phyloP scores from a whole-genome alignment of 1,139 yeast species.

The Sugiyamaella paludigena region DNA sequence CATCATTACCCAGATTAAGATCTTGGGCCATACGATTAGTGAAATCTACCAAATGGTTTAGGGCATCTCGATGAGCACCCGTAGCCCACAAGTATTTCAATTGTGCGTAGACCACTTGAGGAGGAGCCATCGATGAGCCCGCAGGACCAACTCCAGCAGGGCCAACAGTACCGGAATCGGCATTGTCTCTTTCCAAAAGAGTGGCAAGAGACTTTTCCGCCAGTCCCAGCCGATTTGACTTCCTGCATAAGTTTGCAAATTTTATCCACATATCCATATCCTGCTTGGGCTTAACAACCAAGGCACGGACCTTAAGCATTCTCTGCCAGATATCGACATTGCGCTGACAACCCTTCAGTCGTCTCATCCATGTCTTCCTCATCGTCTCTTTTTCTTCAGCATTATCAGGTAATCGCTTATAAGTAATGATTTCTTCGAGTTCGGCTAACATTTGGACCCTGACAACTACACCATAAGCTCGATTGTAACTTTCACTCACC shows the following conservation, averaged over 20 bases:
- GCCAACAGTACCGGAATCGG: conserved; percentile 55
- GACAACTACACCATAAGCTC: conserved; percentile 96
- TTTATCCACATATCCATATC: conserved; percentile 99
- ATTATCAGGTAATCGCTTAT: conserved; percentile 78
- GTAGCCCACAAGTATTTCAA: conserved; percentile 96
- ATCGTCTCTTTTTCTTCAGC: conserved; percentile 67
- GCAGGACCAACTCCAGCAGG: conserved; percentile 49
- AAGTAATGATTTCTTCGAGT: conserved; percentile 87
- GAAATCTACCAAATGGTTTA: conserved; percentile 81
- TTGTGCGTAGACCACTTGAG: conserved; percentile 96
- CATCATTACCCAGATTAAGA: conserved; percentile 57
- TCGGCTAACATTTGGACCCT: conserved; percentile 97
- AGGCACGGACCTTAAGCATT: conserved; percentile 86
- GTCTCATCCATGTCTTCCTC: conserved; percentile 91
- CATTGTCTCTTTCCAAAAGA: conserved; percentile 53
- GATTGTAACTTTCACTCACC: conserved; percentile 91
- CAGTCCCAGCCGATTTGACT: conserved; percentile 84
- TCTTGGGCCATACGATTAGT: conserved; percentile 89
- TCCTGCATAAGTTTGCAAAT: conserved; percentile 93
- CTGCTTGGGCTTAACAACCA: conserved; percentile 91
- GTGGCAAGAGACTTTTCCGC: conserved; percentile 90
- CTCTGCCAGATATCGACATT: conserved; percentile 99
- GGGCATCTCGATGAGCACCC: conserved; percentile 83
- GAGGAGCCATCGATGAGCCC: conserved; percentile 67
- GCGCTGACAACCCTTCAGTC: conserved; percentile 89